Percentiles rank a stretch among this genome's conserved stretches.
phyloP scores from a whole-genome alignment of 306 rosid genomes.

The Lathyrus sativus region DNA sequence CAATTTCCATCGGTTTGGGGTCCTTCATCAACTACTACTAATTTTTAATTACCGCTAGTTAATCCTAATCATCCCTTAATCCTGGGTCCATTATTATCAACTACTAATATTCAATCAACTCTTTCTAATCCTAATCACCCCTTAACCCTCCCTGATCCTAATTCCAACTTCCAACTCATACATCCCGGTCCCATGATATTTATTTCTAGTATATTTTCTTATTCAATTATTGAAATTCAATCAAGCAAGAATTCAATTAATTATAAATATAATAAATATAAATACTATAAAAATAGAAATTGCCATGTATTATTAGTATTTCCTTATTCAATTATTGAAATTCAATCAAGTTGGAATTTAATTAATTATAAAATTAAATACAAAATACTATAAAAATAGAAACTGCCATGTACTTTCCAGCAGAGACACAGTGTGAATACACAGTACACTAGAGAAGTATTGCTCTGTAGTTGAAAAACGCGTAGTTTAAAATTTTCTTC shows the following conservation, averaged over 20 bases:
- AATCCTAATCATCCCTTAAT: neutral
- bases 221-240: too few species aligned
- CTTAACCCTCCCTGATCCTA: neutral
- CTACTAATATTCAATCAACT: neutral
- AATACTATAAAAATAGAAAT: too few species aligned
- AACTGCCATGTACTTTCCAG: conserved; percentile 26
- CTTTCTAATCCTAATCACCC: neutral
- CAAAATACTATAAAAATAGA: too few species aligned
- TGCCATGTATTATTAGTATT: neutral
- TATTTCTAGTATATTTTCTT: neutral
- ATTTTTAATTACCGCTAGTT: neutral
- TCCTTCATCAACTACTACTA: neutral
- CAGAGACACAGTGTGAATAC: neutral
- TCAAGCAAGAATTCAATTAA: too few species aligned
- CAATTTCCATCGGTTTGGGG: neutral
- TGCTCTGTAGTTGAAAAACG: conserved; percentile 2
- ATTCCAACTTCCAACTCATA: neutral
- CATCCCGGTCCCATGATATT: neutral
- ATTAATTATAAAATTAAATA: too few species aligned
- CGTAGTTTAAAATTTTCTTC: conserved; percentile 5
- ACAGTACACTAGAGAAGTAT: neutral
- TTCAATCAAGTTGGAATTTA: neutral
- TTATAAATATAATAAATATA: too few species aligned
- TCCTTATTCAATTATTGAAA: neutral
- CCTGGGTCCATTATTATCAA: neutral